Conservation (phyloP, 129 eudicot species). For the Chrysanthemum lavandulifolium region DNA sequence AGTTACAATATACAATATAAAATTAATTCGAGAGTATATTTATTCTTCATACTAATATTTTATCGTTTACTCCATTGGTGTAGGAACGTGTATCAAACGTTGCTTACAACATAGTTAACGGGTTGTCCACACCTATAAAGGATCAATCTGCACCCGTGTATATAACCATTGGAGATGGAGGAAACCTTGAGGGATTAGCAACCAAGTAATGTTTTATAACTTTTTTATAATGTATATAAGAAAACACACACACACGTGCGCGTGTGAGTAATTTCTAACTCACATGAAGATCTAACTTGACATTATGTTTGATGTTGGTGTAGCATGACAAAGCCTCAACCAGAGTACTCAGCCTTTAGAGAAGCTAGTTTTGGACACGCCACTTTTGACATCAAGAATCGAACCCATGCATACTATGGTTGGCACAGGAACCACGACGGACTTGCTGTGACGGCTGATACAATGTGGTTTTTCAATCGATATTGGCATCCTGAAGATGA, state of each 20-base stretch:
- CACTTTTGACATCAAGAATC: conserved; percentile 61
- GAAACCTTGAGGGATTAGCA: conserved; percentile 83
- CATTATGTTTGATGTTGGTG: conserved; percentile 11
- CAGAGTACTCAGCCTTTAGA: conserved; percentile 74
- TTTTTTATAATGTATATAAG: not conserved
- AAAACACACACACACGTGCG: not conserved
- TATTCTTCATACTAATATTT: not conserved
- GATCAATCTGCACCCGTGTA: conserved; percentile 89
- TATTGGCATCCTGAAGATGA: conserved; percentile 59
- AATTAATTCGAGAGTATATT: not conserved
- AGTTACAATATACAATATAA: no score
- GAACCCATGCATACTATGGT: conserved; percentile 68
- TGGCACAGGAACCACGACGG: conserved; percentile 92
- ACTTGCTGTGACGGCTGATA: conserved; percentile 64
- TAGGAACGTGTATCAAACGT: conserved; percentile 82
- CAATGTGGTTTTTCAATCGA: conserved; percentile 69
- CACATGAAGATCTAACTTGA: conserved; percentile 8
- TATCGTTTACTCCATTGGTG: not conserved
- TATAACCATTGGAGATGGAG: conserved; percentile 90
- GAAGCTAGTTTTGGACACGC: conserved; percentile 95
- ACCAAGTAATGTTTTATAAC: conserved; percentile 49
- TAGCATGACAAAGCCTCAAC: conserved; percentile 92
- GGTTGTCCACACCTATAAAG: conserved; percentile 59
- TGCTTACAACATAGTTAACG: conserved; percentile 73
- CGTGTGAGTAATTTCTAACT: not conserved